These are phyloP conservation scores for Fusarium albidum DNA, from an alignment of 2,329 filamentous ascomycete species.

Conservation along the genomic window DNA sequence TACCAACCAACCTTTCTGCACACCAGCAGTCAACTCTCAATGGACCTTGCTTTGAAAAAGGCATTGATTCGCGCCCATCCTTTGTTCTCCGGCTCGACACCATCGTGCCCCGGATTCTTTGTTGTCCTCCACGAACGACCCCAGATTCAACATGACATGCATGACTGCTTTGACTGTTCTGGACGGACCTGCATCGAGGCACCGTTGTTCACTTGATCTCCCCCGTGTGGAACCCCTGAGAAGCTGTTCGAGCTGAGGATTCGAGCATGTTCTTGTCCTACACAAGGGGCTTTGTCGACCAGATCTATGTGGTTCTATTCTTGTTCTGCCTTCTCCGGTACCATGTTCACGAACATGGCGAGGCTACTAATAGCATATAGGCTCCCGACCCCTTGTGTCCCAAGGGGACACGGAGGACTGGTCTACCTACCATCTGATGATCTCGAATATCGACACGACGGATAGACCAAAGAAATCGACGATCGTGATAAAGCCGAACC, in stretches of 20 bases:
- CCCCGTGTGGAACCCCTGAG: slow-evolving; percentile 13
- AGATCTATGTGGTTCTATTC: slow-evolving; percentile 18
- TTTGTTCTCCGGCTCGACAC: slow-evolving; percentile 13
- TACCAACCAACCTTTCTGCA: not conserved
- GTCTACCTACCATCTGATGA: slow-evolving; percentile 2
- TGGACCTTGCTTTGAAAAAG: slow-evolving; percentile 3
- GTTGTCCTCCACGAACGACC: slow-evolving; percentile 16
- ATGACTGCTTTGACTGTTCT: slow-evolving; percentile 4
- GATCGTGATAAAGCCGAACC: slow-evolving; percentile 2
- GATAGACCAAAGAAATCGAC: slow-evolving; percentile 10
- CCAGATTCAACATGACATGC: not conserved
- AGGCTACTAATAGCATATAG: slow-evolving; percentile 7
- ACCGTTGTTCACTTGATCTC: not conserved
- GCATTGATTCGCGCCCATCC: not conserved
- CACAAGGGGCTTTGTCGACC: slow-evolving; percentile 21
- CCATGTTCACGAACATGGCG: not conserved
- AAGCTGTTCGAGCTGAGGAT: not conserved
- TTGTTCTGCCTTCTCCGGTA: slow-evolving; percentile 1
- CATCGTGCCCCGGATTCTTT: slow-evolving; percentile 9
- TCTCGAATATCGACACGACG: slow-evolving; percentile 6
- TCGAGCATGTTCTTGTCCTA: not conserved
- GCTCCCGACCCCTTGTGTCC: not conserved
- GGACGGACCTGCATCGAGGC: not conserved
- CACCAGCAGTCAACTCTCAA: slow-evolving; percentile 2
- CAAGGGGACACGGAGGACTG: not conserved